Base-by-base conservation (phyloP, 495 filamentous ascomycete species). In the Aspergillus biplanus region DNA sequence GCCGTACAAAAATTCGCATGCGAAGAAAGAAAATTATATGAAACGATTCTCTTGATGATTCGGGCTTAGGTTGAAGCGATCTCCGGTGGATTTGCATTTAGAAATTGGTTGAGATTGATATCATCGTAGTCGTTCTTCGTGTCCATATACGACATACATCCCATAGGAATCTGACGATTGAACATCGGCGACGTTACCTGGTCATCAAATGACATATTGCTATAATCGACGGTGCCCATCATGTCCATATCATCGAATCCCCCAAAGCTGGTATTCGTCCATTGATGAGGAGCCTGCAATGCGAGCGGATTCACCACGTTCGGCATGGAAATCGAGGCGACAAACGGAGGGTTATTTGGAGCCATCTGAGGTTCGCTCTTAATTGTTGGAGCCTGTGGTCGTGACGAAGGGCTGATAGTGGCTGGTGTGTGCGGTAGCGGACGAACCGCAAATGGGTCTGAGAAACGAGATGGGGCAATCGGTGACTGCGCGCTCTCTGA, bases 401-500 rank as follows among this genome's bases (percentile, higher is more conserved):
- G 73, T 6, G 68, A 64, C 15, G 67, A 58, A 8, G 78, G 75
- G 42, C 78, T 78, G 33, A 78, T 75, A 0, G 65, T 72, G 2
- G 78, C 71, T 6, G 79, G 79, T 3, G 77, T 78, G 2, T 71
- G 75, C 0, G 77, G 75, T 47, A 79, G 66, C 33, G 62, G 63
- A 16, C 67, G 70, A 5, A 69, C 64, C 47, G 71, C 66, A 58
- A 78, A 78, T 46, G 73, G 59, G 55, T 79, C 77, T 59, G 75
- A 73, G 66, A 73, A 77, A 16, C 71, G 75, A 7, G 77, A 61
- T 12, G 71, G 69, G 6, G 71, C 59, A 7, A 72, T 54, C 52
- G 83, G 74, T 49, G 77, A 82, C 34, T 85, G 81, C 13, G 80
- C 76, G 31, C 78, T 82, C 18, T 87, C 83, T 15, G 84, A 84